Base-by-base conservation (phyloP, 2,329 filamentous ascomycete genomes). In the Curvularia sp. region DNA sequence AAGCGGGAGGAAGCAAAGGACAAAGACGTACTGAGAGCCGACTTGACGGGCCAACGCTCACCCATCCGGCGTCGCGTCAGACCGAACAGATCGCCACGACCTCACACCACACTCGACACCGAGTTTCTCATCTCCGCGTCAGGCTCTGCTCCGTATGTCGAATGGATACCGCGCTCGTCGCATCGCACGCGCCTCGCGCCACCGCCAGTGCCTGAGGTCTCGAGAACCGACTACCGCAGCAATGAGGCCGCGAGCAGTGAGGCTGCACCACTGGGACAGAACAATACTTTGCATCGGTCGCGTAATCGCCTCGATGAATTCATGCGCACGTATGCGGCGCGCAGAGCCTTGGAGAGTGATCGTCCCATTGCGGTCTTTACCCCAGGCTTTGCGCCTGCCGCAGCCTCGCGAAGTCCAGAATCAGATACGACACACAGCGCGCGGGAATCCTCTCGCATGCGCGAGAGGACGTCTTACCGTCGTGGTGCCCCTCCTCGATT, bases 41-140 rank as follows among this genome's bases (percentile, higher is more conserved):
- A 87, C 68, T 74, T 80, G 36, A 81, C 81, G 56, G 83, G 83
- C 46, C 72, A 79, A 54, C 83, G 86, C 70, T 87, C 84, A 38
- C 76, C 83, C 41, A 88, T 88, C 68, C 83, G 86, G 59, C 83
- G 86, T 57, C 80, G 82, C 64, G 65, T 65, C 42, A 69, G 72
- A 43, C 60, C 63, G 30, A 65, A 63, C 55, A 64, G 65, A 64
- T 67, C 68, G 25, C 64, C 70, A 36, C 54, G 55, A 61, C 64
- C 53, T 52, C 65, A 34, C 39, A 61, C 48, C 50, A 58, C 63
- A 30, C 65, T 65, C 49, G 68, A 63, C 48, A 57, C 54, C 21
- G 63, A 63, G 56, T 66, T 68, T 42, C 55, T 63, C 49, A 30
- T 64, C 34, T 56, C 58, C 13, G 50, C 54, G 18, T 52, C 59